These are phyloP conservation scores for Colletotrichum sp. DNA, from an alignment of 2,329 filamentous ascomycete genomes.

Conservation along the genomic window DNA sequence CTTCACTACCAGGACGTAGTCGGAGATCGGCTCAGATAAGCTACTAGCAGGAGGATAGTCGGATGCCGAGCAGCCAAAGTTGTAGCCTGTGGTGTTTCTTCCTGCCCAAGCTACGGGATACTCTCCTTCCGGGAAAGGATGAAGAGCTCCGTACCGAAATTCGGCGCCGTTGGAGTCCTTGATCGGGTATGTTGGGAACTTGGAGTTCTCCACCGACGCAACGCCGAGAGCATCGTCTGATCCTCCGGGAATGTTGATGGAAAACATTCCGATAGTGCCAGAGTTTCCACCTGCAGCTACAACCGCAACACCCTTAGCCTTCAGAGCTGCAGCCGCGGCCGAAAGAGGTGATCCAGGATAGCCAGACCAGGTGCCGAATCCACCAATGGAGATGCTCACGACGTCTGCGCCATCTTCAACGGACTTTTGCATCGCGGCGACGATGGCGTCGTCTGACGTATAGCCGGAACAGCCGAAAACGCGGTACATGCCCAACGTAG, in stretches of 20 bases:
- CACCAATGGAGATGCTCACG: conserved; percentile 30
- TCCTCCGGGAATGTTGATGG: conserved; percentile 51
- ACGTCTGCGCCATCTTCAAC: conserved; percentile 30
- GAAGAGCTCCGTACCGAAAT: conserved; percentile 12
- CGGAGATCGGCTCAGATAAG: background rate
- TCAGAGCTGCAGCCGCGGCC: conserved; percentile 53
- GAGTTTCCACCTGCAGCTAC: conserved; percentile 57
- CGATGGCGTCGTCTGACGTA: conserved; percentile 24
- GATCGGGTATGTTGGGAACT: conserved; percentile 24
- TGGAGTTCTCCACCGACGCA: conserved; percentile 53
- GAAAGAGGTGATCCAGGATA: conserved; percentile 25
- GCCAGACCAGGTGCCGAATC: background rate
- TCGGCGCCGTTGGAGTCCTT: background rate
- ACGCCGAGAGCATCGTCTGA: conserved; percentile 52
- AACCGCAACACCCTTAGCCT: conserved; percentile 56
- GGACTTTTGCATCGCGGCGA: conserved; percentile 29
- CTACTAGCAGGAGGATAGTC: background rate
- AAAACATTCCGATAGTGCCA: conserved; percentile 52
- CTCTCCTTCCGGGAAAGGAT: background rate
- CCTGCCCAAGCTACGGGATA: conserved; percentile 5
- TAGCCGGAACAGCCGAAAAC: conserved; percentile 23
- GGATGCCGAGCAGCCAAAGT: conserved; percentile 1
- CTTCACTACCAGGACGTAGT: background rate
- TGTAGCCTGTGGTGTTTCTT: background rate
- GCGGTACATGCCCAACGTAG: conserved; percentile 26